Evolutionary conservation across 768 basidiomycete genomes (phyloP).

Genomic region (Calocybe indica): DNA sequence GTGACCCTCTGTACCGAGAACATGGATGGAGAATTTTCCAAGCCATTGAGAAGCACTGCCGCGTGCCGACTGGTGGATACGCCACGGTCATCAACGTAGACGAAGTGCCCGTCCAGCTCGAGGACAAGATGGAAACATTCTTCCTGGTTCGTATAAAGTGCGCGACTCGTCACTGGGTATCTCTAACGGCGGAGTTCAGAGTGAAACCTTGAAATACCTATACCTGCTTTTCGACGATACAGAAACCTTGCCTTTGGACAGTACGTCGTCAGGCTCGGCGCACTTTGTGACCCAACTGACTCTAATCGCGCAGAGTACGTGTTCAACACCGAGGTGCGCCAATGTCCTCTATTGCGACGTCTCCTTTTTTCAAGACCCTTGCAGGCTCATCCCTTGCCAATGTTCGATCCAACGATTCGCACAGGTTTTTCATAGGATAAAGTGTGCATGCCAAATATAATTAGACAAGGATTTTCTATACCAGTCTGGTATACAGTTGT

Average conservation of each 20-base stretch:
- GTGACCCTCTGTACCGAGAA: constrained; percentile 73
- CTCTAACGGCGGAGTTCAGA: constrained; percentile 31
- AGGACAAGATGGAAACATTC: constrained; percentile 97
- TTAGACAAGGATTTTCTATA: no score
- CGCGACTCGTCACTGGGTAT: not conserved
- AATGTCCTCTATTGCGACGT: not conserved
- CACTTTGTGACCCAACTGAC: not conserved
- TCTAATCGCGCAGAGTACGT: constrained; percentile 55
- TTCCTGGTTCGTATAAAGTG: constrained; percentile 55
- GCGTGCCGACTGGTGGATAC: constrained; percentile 75
- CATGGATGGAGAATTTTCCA: constrained; percentile 88
- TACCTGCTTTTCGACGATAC: constrained; percentile 81
- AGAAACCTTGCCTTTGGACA: constrained; percentile 61
- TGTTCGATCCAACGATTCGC: constrained; percentile 23
- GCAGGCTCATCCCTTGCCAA: constrained; percentile 29
- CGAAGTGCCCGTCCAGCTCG: constrained; percentile 54
- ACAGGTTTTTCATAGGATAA: constrained; percentile 20
- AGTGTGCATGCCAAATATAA: no score
- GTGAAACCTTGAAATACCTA: constrained; percentile 88
- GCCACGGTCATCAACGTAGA: constrained; percentile 84
- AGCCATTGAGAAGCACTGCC: constrained; percentile 81
- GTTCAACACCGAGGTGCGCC: constrained; percentile 82
- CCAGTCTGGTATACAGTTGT: not conserved
- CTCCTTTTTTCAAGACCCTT: not conserved
- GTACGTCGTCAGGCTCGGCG: constrained; percentile 37